Percentiles rank a stretch among this genome's conserved stretches.
Conservation (phyloP, 768 basidiomycete genomes). For the Kondoa malvinella region DNA sequence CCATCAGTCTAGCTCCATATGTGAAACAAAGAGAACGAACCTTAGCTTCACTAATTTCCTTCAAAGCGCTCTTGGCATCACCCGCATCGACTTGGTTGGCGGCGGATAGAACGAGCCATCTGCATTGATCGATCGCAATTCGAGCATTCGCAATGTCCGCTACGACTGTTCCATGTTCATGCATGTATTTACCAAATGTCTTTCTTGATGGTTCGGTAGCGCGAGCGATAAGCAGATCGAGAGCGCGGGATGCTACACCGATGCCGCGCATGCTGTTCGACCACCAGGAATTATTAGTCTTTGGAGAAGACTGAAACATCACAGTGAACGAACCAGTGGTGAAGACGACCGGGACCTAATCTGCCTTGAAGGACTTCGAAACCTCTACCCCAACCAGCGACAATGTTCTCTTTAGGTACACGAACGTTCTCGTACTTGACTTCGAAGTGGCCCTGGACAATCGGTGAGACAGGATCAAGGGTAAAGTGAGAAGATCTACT, state of each 20-base stretch:
- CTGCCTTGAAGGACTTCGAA: constrained; percentile 97
- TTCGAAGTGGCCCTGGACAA: constrained; percentile 92
- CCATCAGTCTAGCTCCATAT: background rate
- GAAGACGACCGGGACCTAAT: constrained; percentile 41
- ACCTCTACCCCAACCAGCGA: constrained; percentile 84
- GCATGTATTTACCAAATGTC: constrained; percentile 82
- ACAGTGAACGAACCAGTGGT: constrained; percentile 23
- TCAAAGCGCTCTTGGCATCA: constrained; percentile 82
- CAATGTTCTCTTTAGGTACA: constrained; percentile 61
- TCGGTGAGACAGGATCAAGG: constrained; percentile 30
- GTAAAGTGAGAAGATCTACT: background rate
- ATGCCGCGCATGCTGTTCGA: constrained; percentile 89
- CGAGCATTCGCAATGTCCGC: constrained; percentile 80
- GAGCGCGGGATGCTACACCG: constrained; percentile 63
- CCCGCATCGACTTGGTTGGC: constrained; percentile 75
- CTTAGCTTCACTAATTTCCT: constrained; percentile 96
- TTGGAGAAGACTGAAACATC: background rate
- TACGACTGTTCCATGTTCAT: constrained; percentile 81
- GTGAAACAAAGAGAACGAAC: constrained; percentile 33
- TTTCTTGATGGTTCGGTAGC: constrained; percentile 81
- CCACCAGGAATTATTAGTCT: background rate
- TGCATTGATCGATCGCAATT: constrained; percentile 75
- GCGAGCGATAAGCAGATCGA: constrained; percentile 73
- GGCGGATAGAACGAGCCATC: constrained; percentile 78
- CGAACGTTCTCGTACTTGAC: constrained; percentile 86